A percentile compares a stretch with the other conserved stretches of the same genome.
Conservation (phyloP, 805 yeast genomes). For the Saccharomyces eubayanus region DNA sequence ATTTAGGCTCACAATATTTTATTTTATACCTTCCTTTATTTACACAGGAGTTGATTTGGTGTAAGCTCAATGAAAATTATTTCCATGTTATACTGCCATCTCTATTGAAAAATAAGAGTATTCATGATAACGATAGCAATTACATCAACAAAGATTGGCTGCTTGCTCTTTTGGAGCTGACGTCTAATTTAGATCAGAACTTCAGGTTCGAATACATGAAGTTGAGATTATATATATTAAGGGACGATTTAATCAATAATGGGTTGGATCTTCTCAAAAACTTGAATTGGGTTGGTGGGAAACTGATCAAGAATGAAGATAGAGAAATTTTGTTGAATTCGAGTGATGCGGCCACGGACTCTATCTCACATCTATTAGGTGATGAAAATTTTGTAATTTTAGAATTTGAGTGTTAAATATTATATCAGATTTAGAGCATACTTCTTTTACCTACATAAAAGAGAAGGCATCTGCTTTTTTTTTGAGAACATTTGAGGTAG, state of each 20-base stretch:
- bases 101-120: not conserved
- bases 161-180: constrained; percentile 23
- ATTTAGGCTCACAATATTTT: constrained; percentile 18
- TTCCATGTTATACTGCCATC: constrained; percentile 19
- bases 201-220: constrained; percentile 1
- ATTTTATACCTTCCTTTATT: constrained; percentile 20
- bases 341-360: not conserved
- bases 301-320: constrained; percentile 22
- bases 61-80: constrained; percentile 14
- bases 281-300: constrained; percentile 30
- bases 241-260: constrained; percentile 12
- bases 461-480: not conserved
- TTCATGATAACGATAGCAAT: not conserved
- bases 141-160: constrained; percentile 20
- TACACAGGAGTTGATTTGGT: constrained; percentile 19
- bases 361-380: constrained; percentile 12
- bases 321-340: constrained; percentile 6
- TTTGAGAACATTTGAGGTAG: not conserved
- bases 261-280: constrained; percentile 21
- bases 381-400: constrained; percentile 26
- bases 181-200: constrained; percentile 11
- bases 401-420: constrained; percentile 24
- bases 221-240: constrained; percentile 19
- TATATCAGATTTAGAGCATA: not conserved
- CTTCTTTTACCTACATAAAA: not conserved